Base-by-base conservation (phyloP, 2,329 filamentous ascomycete species). In the Acrocalymma vagum region DNA sequence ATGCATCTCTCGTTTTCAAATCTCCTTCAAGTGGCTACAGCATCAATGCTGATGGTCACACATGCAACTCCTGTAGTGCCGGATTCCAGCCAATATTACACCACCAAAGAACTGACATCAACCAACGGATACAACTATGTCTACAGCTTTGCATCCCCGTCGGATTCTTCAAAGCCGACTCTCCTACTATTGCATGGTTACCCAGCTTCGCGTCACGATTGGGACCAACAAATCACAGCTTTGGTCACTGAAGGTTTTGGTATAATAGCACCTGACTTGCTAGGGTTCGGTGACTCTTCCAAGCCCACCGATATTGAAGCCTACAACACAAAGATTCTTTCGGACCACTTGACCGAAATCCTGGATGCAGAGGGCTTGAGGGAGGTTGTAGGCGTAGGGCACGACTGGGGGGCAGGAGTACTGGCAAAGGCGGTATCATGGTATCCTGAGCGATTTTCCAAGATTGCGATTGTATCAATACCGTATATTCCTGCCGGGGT, bases 201-300 rank as follows among this genome's bases (percentile, higher is more conserved):
- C 45, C 83, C 84, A 3, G 82, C 86, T 56, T 70, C 86, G 5
- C 80, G 83, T 7, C 86, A 76, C 60, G 84, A 82, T 37, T 87
- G 83, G 82, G 79, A 82, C 30, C 79, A 81, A 33, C 66, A 85
- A 21, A 72, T 87, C 40, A 76, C 77, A 6, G 58, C 66, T 0
- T 70, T 87, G 10, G 78, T 82, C 4, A 61, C 63, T 0, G 70
- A 75, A 6, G 82, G 82, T 13, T 86, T 80, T 63, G 76, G 82
- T 55, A 81, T 82, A 38, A 77, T 86, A 2, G 84, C 83, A 1
- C 79, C 80, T 21, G 84, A 87, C 53, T 80, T 84, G 55, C 76
- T 84, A 30, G 84, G 83, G 5, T 86, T 84, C 50, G 84, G 84
- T 5, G 76, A 81, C 23, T 86, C 83, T 0, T 61, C 57, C 24